Evolutionary conservation across 306 rosid species (phyloP).

Genomic region (Rubus parviflorus): DNA sequence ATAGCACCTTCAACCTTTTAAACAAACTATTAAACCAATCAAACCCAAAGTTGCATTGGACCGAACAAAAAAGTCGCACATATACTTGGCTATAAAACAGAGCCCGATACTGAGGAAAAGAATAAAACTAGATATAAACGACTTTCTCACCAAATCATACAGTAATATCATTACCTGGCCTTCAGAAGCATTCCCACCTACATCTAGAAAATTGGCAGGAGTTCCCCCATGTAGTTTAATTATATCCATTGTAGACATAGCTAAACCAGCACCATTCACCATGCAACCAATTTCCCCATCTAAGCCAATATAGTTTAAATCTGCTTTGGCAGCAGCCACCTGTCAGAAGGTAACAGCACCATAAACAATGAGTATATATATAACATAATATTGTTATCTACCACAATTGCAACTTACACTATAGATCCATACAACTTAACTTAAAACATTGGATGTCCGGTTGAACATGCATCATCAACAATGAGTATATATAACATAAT

Average conservation of each 20-base stretch:
- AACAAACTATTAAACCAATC: background rate
- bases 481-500: background rate
- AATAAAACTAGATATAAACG: background rate
- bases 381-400: background rate
- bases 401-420: background rate
- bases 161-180: slow-evolving; percentile 64
- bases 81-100: background rate
- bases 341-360: slow-evolving; percentile 40
- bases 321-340: slow-evolving; percentile 96
- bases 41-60: background rate
- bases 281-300: slow-evolving; percentile 99
- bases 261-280: slow-evolving; percentile 99
- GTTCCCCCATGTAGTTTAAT: slow-evolving; percentile 97
- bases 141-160: background rate
- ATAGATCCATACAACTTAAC: background rate
- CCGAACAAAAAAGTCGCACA: background rate
- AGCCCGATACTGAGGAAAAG: background rate
- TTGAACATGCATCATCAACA: background rate
- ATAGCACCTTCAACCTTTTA: background rate
- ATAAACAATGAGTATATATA: background rate
- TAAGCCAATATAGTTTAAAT: slow-evolving; percentile 89
- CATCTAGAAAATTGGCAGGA: slow-evolving; percentile 97
- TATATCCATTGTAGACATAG: slow-evolving; percentile 99
- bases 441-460: background rate
- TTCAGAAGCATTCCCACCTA: slow-evolving; percentile 98